These are phyloP conservation scores for Fusarium aywerte DNA, from an alignment of 2,329 filamentous ascomycete genomes.

Conservation along the genomic window DNA sequence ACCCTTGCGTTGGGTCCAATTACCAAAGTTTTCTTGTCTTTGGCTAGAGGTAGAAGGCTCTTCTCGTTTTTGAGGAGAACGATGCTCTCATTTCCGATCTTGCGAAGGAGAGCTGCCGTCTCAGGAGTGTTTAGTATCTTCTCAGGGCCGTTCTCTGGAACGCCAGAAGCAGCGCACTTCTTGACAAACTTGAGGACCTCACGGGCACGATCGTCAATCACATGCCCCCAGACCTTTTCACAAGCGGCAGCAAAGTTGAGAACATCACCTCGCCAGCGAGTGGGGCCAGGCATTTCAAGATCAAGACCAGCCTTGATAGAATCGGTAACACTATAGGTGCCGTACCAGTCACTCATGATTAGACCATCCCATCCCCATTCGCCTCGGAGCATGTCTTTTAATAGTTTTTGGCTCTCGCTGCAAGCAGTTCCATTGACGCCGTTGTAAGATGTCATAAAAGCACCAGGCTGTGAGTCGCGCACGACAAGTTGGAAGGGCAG, in stretches of 20 bases:
- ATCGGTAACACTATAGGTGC: constrained; percentile 65
- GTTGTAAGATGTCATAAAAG: constrained; percentile 70
- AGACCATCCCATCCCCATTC: constrained; percentile 69
- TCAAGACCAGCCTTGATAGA: constrained; percentile 64
- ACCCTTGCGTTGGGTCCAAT: constrained; percentile 68
- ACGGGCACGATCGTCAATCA: constrained; percentile 68
- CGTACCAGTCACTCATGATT: constrained; percentile 70
- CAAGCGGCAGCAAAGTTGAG: constrained; percentile 64
- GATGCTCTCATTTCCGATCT: constrained; percentile 74
- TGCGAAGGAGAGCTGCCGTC: constrained; percentile 71
- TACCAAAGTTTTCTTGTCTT: constrained; percentile 68
- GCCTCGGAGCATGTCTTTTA: constrained; percentile 62
- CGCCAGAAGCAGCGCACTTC: constrained; percentile 62
- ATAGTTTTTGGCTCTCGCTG: constrained; percentile 63
- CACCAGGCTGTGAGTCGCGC: constrained; percentile 61
- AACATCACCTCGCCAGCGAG: constrained; percentile 61
- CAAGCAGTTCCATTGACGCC: constrained; percentile 67
- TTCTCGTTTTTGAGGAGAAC: constrained; percentile 80
- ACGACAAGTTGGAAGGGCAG: constrained; percentile 68
- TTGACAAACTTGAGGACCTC: constrained; percentile 70
- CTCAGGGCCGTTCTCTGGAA: constrained; percentile 66
- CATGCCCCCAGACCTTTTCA: constrained; percentile 65
- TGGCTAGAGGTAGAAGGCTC: constrained; percentile 70
- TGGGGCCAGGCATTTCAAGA: constrained; percentile 69
- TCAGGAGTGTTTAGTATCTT: constrained; percentile 67